phyloP scores from a whole-genome alignment of 129 eudicot species.

The Escallonia herrerae region DNA sequence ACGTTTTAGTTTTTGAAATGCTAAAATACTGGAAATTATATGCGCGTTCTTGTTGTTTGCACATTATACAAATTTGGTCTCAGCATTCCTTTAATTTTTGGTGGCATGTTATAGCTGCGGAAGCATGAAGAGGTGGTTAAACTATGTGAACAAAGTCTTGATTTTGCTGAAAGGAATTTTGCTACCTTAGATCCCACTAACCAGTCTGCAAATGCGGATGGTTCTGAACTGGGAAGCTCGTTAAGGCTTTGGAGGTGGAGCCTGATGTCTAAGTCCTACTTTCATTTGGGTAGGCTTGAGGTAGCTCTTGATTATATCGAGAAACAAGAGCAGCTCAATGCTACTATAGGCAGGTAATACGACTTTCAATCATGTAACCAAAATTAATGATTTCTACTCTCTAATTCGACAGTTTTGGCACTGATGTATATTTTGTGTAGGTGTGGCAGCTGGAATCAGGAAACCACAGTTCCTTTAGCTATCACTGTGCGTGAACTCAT shows the following conservation, averaged over 20 bases:
- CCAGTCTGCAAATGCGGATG: constrained; percentile 19
- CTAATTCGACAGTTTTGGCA: constrained; percentile 9
- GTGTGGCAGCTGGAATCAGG: constrained; percentile 25
- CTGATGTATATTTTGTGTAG: constrained; percentile 21
- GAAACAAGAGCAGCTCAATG: constrained; percentile 38
- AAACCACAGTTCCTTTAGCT: constrained; percentile 37
- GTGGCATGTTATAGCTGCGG: constrained; percentile 42
- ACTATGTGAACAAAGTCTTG: constrained; percentile 75
- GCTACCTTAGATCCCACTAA: constrained; percentile 7
- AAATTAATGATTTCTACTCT: neutral
- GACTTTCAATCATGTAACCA: constrained; percentile 1
- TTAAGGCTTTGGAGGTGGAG: constrained; percentile 70
- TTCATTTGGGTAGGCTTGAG: constrained; percentile 79
- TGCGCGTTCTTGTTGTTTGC: neutral
- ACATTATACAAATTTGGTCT: neutral
- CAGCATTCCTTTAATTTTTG: constrained; percentile 10
- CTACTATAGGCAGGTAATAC: constrained; percentile 34
- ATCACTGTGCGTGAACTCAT: constrained; percentile 70
- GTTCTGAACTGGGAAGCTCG: constrained; percentile 17
- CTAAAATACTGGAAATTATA: constrained; percentile 1
- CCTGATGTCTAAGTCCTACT: constrained; percentile 57
- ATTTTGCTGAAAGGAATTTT: constrained; percentile 65
- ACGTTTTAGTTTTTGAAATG: neutral
- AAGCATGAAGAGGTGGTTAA: constrained; percentile 74
- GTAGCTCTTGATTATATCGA: constrained; percentile 59